Evolutionary conservation across 2,329 filamentous ascomycete species (phyloP).

Genomic region (Ceratocystis cacaofunesta): DNA sequence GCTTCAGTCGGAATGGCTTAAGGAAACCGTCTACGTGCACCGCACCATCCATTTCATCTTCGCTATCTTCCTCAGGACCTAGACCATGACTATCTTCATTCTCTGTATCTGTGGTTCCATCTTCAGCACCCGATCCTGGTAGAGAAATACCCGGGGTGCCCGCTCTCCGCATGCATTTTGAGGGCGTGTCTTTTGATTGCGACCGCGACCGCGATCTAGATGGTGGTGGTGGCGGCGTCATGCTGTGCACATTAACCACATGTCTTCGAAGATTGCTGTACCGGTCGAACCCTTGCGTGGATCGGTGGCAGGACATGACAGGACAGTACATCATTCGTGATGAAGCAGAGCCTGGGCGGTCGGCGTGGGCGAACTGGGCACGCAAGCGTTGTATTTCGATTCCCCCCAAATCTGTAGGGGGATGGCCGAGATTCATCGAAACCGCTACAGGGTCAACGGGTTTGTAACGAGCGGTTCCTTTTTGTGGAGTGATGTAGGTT

Average conservation of each 20-base stretch:
- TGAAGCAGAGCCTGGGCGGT: slow-evolving; percentile 13
- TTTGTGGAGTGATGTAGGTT: slow-evolving; percentile 2
- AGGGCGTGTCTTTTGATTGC: slow-evolving; percentile 27
- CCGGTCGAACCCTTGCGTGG: slow-evolving; percentile 26
- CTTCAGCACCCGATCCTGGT: background rate
- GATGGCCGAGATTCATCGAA: slow-evolving; percentile 19
- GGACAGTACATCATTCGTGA: slow-evolving; percentile 25
- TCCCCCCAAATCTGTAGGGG: slow-evolving; percentile 17
- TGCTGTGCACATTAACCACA: slow-evolving; percentile 27
- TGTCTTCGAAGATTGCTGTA: slow-evolving; percentile 27
- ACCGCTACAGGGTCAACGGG: slow-evolving; percentile 20
- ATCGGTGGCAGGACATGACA: slow-evolving; percentile 26
- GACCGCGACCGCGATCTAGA: slow-evolving; percentile 14
- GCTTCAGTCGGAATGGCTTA: slow-evolving; percentile 35
- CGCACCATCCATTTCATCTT: slow-evolving; percentile 43
- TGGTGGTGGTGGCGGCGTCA: slow-evolving; percentile 8
- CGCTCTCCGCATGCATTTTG: slow-evolving; percentile 19
- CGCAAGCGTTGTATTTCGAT: background rate
- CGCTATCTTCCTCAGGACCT: slow-evolving; percentile 27
- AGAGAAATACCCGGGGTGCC: slow-evolving; percentile 3
- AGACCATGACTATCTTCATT: slow-evolving; percentile 7
- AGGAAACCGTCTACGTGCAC: slow-evolving; percentile 57
- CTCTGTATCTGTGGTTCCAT: slow-evolving; percentile 10
- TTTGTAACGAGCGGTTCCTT: background rate
- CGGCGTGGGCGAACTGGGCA: background rate